These are phyloP conservation scores for Mycogone perniciosa DNA, from an alignment of 2,329 filamentous ascomycete genomes.

Conservation along the genomic window DNA sequence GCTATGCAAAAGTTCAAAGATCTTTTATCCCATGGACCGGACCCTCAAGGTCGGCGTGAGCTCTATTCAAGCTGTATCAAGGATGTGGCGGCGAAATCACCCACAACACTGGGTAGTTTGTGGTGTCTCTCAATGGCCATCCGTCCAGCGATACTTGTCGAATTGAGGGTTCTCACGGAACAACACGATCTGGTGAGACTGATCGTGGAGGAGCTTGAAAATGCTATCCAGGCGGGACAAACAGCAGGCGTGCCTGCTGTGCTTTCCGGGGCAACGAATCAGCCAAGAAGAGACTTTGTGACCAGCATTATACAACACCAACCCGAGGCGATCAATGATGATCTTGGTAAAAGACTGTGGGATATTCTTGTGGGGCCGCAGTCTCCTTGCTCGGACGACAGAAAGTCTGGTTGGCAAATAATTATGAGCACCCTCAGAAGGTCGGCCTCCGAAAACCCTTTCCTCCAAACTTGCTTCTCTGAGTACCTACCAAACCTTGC, in stretches of 20 bases:
- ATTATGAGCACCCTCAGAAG: constrained; percentile 45
- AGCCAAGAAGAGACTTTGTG: constrained; percentile 52
- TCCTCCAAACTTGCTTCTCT: constrained; percentile 47
- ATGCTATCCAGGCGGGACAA: constrained; percentile 35
- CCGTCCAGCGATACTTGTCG: constrained; percentile 38
- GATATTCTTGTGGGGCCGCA: constrained; percentile 61
- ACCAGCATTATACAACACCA: constrained; percentile 52
- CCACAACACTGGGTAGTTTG: constrained; percentile 65
- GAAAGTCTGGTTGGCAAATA: constrained; percentile 63
- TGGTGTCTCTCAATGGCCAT: constrained; percentile 53
- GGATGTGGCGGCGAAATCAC: constrained; percentile 58
- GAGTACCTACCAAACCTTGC: constrained; percentile 53
- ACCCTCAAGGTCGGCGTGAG: constrained; percentile 47
- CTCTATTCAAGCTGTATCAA: constrained; percentile 62
- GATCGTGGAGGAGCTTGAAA: constrained; percentile 58
- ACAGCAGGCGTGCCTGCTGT: constrained; percentile 35
- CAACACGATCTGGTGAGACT: constrained; percentile 57
- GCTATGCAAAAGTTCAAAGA: constrained; percentile 55
- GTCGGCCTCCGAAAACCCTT: constrained; percentile 45
- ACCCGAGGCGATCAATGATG: constrained; percentile 54
- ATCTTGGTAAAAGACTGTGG: constrained; percentile 63
- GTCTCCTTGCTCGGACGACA: constrained; percentile 53
- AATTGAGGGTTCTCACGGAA: constrained; percentile 51
- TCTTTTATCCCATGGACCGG: constrained; percentile 52
- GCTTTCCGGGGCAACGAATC: constrained; percentile 42